Percentiles rank a stretch among this genome's conserved stretches.
Evolutionary conservation across 495 filamentous ascomycete genomes (phyloP).

Genomic region (Diplogelasinospora grovesii): DNA sequence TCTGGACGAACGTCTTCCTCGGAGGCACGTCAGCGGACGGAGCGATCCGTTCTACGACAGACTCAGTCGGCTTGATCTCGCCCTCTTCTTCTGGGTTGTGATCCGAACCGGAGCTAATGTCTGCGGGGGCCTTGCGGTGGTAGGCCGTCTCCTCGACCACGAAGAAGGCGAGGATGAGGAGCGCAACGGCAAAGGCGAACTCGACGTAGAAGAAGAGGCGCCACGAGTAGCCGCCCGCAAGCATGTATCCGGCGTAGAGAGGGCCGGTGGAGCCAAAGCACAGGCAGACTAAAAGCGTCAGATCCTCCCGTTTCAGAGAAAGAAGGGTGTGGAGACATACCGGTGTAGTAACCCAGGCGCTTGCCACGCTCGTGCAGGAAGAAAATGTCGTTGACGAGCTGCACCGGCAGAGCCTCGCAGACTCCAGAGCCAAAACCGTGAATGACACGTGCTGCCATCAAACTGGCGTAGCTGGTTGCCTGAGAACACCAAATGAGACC

Average conservation of each 20-base stretch:
- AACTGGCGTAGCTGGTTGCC: constrained; percentile 40
- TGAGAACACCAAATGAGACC: constrained; percentile 52
- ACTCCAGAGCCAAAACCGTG: constrained; percentile 53
- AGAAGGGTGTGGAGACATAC: constrained; percentile 25
- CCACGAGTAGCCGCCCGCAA: constrained; percentile 56
- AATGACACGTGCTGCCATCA: constrained; percentile 52
- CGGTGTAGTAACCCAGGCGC: constrained; percentile 53
- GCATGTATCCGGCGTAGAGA: constrained; percentile 58
- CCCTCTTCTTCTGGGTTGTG: constrained; percentile 5
- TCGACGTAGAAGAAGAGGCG: constrained; percentile 60
- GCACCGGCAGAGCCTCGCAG: constrained; percentile 57
- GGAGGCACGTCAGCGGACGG: constrained; percentile 17
- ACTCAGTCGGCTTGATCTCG: neutral
- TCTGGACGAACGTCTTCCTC: constrained; percentile 41
- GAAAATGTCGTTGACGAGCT: constrained; percentile 62
- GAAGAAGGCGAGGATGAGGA: constrained; percentile 53
- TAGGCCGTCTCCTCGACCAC: constrained; percentile 58
- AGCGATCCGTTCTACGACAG: neutral
- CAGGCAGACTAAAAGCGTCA: constrained; percentile 40
- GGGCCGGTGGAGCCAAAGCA: constrained; percentile 54
- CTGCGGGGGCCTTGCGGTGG: constrained; percentile 29
- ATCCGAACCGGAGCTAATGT: neutral
- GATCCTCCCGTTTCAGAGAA: too few relatives aligned
- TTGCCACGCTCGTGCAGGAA: constrained; percentile 56
- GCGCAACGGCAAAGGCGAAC: constrained; percentile 48